Evolutionary conservation across 2,329 filamentous ascomycete genomes (phyloP).

Genomic region (Calonectria henricotiae): DNA sequence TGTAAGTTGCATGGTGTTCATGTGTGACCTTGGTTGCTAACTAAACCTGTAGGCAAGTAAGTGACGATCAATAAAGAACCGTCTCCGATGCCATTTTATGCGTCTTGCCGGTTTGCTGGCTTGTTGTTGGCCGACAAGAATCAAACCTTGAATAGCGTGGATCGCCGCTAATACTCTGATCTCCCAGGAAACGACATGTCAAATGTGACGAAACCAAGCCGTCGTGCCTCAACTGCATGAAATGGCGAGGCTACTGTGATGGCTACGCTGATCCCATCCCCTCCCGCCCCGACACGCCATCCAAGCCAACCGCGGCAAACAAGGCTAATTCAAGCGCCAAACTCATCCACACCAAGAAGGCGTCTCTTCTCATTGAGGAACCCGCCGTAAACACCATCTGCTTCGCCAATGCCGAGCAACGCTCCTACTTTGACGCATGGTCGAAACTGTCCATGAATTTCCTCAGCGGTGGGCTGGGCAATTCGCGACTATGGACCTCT

Average conservation of each 20-base stretch:
- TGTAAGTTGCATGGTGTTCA: constrained; percentile 53
- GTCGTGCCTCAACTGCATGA: constrained; percentile 61
- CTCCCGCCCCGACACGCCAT: constrained; percentile 25
- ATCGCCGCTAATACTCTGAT: constrained; percentile 35
- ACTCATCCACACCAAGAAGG: constrained; percentile 55
- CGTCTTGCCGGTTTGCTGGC: not conserved
- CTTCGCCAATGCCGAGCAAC: constrained; percentile 57
- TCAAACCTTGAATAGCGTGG: constrained; percentile 11
- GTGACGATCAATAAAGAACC: constrained; percentile 31
- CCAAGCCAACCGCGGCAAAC: constrained; percentile 34
- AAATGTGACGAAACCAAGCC: constrained; percentile 64
- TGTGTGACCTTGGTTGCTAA: constrained; percentile 32
- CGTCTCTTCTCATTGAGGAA: constrained; percentile 54
- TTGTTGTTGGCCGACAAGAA: constrained; percentile 13
- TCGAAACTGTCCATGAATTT: constrained; percentile 56
- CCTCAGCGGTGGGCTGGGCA: constrained; percentile 57
- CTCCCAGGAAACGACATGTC: constrained; percentile 59
- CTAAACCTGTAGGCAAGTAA: constrained; percentile 55
- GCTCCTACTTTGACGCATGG: constrained; percentile 61
- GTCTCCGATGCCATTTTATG: not conserved
- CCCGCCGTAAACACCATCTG: constrained; percentile 56
- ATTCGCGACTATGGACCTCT: constrained; percentile 59
- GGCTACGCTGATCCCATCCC: constrained; percentile 53
- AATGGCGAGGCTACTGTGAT: constrained; percentile 61
- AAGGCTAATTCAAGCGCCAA: constrained; percentile 48